Evolutionary conservation across 1,284 basidiomycete genomes (phyloP).

Genomic region (Cystobasidium pallidum): DNA sequence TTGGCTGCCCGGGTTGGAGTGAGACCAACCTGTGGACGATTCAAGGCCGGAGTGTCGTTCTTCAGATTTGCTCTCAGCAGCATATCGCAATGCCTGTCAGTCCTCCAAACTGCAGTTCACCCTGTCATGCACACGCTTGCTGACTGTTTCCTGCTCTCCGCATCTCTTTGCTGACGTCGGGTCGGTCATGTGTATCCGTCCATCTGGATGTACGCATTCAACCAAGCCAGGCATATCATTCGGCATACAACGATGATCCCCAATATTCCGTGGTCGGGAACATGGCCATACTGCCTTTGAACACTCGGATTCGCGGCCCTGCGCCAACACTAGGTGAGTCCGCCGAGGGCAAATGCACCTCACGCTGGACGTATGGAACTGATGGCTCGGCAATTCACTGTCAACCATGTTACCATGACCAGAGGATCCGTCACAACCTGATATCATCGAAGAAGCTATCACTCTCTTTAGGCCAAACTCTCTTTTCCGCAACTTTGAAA

Average conservation of each 20-base stretch:
- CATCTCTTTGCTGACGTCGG: constrained; percentile 20
- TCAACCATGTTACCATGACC: too few relatives aligned
- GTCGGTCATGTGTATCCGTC: not conserved
- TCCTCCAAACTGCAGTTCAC: not conserved
- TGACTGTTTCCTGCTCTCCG: not conserved
- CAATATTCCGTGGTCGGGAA: constrained; percentile 86
- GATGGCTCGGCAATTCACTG: not conserved
- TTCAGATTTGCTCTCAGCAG: not conserved
- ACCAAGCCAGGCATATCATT: constrained; percentile 70
- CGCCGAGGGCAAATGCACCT: too few relatives aligned
- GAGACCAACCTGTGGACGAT: constrained; percentile 11
- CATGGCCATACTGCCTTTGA: constrained; percentile 86
- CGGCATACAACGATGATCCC: constrained; percentile 83
- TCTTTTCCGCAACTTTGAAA: constrained; percentile 99
- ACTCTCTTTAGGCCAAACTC: constrained; percentile 99
- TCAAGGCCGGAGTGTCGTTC: not conserved
- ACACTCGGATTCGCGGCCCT: constrained; percentile 86
- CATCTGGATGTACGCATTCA: not conserved
- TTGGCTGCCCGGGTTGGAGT: constrained; percentile 23
- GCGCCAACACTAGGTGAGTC: constrained; percentile 72
- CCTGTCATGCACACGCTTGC: not conserved
- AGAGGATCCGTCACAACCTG: constrained; percentile 76
- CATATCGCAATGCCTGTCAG: constrained; percentile 5
- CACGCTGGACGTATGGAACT: constrained; percentile 32
- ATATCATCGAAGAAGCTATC: constrained; percentile 95